These are phyloP conservation scores for Lagerstroemia speciosa DNA, from an alignment of 345 rosid species.

Conservation along the genomic window DNA sequence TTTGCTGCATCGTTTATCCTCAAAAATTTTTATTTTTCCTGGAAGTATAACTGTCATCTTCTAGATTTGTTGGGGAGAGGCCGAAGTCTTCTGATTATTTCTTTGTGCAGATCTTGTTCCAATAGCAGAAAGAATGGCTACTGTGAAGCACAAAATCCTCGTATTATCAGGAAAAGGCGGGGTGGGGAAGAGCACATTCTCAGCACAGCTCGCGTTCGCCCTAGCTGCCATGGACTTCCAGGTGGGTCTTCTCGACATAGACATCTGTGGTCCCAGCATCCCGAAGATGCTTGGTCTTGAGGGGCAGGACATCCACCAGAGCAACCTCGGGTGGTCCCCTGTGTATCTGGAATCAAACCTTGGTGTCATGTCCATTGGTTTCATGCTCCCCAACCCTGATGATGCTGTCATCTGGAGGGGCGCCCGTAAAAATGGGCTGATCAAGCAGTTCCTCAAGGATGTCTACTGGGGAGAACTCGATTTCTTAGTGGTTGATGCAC, in stretches of 20 bases:
- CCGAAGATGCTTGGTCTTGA: conserved; percentile 95
- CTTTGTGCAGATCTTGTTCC: conserved; percentile 65
- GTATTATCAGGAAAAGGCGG: conserved; percentile 94
- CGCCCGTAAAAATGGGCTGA: conserved; percentile 83
- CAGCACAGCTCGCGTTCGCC: conserved; percentile 82
- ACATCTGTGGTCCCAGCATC: conserved; percentile 93
- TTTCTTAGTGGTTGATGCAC: conserved; percentile 86
- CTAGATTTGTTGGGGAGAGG: background rate
- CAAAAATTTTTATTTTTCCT: background rate
- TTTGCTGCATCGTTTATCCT: background rate
- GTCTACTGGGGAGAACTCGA: conserved; percentile 93
- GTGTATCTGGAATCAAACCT: conserved; percentile 90
- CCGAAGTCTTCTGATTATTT: background rate
- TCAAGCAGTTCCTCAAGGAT: conserved; percentile 87
- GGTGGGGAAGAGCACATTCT: conserved; percentile 94
- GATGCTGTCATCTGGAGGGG: conserved; percentile 99
- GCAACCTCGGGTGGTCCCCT: conserved; percentile 99
- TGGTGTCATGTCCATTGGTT: conserved; percentile 95
- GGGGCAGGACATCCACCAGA: conserved; percentile 92
- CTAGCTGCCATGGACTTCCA: conserved; percentile 81
- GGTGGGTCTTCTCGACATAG: conserved; percentile 85
- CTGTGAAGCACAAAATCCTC: conserved; percentile 85
- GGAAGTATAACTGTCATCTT: background rate
- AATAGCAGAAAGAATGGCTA: conserved; percentile 89
- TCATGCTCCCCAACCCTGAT: conserved; percentile 90